Evolutionary conservation across 345 rosid genomes (phyloP), one percentile per base, ranked within the genome.

Genomic region (Arabis alpina): DNA sequence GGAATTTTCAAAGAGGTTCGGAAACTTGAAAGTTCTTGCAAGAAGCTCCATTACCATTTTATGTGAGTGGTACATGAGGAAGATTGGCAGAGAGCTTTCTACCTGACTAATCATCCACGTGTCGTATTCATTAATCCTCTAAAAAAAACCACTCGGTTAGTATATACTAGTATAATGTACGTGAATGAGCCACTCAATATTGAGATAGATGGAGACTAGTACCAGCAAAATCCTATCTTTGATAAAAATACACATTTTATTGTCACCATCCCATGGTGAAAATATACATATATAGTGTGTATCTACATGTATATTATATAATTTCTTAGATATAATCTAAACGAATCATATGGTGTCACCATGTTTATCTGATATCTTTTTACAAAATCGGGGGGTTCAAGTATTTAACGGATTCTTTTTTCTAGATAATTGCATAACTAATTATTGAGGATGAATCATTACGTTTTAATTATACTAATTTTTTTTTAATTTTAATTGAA

Each of bases 191-290:
- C 59, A 16, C 52, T 59, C 13, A 40, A 41, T 27, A 49, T 14
- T 71, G 47, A 71, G 54, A 32, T 23, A 44, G 75, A 72, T 62
- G 41, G 70, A 63, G 70, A 72, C 64, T 14, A 54, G 62, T 54
- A 72, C 69, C 76, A 72, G 64, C 63, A 53, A 55, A 54, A 54
- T 54, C 62, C 14, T 43, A 62, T 53, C 54, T 62, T 42, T 12
- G 37, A 25, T 10, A 32, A 59, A 48, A 13, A 50, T 60, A 59
- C 6, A 51, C 52, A 51, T 44, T 24, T 39, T 45, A 32, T 50
- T 32, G 54, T 55, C 62, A 67, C 71, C 12, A 16, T 16, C 28
- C 10, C n/a, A 34, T 32, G 19, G 12, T 54, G 13, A 42, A 14
- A 10, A 11, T 10, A 23, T 37, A 41, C 10, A 19, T 41, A 24